These are phyloP conservation scores for Elaeis oleifera DNA, from an alignment of 202 grass and related monocot species.

Conservation along the genomic window DNA sequence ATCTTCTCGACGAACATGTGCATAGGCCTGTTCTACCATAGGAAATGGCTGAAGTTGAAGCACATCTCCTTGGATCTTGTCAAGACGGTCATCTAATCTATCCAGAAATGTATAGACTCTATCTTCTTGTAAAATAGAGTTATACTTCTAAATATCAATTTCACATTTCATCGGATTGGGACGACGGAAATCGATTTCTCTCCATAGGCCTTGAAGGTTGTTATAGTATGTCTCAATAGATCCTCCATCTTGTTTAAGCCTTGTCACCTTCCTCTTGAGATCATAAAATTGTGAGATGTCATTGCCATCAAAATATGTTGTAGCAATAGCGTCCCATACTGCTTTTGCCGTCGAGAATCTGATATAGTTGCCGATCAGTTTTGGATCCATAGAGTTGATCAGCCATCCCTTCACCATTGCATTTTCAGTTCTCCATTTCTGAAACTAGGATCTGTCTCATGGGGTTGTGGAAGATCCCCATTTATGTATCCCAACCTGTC, in stretches of 20 bases:
- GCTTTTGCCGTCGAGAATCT: background rate
- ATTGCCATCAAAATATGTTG: background rate
- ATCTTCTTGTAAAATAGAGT: background rate
- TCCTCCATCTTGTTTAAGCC: background rate
- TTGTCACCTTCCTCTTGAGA: background rate
- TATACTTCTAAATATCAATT: background rate
- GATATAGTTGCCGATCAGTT: background rate
- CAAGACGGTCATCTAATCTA: background rate
- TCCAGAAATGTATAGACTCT: background rate
- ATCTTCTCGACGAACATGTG: background rate
- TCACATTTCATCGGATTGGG: background rate
- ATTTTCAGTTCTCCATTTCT: background rate
- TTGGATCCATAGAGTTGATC: too few species aligned
- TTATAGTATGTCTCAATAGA: conserved; percentile 3
- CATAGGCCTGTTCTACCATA: background rate
- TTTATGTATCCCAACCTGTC: conserved; percentile 14
- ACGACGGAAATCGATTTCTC: background rate
- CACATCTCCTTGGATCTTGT: background rate
- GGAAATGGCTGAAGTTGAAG: background rate
- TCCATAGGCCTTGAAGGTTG: background rate
- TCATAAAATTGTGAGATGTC: background rate
- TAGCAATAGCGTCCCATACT: conserved; percentile 8
- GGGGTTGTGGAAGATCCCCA: background rate
- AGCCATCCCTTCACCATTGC: too few species aligned
- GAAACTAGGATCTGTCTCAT: conserved; percentile 3